These are phyloP conservation scores for Acanthamoeba castellanii DNA, from an alignment of 208 protist species.

Conservation along the genomic window DNA sequence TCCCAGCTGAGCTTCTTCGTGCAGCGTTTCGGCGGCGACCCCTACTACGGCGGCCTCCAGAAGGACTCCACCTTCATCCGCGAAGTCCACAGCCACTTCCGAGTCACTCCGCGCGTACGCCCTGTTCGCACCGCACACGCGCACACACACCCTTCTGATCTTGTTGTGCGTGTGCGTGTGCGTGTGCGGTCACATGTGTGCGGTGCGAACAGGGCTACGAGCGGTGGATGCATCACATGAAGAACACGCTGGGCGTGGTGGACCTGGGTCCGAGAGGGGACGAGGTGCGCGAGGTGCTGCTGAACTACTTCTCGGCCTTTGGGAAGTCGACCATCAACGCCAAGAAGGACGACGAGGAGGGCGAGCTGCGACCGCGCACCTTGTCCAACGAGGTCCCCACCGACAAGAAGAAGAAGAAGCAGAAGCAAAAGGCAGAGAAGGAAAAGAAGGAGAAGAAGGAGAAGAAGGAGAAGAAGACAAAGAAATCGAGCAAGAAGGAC, in stretches of 20 bases:
- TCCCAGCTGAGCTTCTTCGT: conserved; percentile 20
- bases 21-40: conserved; percentile 14
- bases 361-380: neutral
- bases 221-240: conserved; percentile 27
- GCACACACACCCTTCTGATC: neutral
- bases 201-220: neutral
- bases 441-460: neutral
- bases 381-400: neutral
- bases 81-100: neutral
- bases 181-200: neutral
- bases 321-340: conserved; percentile 22
- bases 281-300: conserved; percentile 1
- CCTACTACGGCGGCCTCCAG: conserved; percentile 13
- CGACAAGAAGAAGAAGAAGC: neutral
- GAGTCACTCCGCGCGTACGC: neutral
- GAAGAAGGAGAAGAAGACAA: neutral
- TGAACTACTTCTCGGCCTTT: neutral
- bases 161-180: neutral
- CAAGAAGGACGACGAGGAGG: neutral
- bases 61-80: conserved; percentile 21
- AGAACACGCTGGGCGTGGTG: neutral
- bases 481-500: neutral
- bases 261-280: neutral
- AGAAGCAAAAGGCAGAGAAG: neutral
- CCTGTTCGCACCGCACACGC: neutral